Conservation (phyloP, 1,284 basidiomycete genomes). For the Trametes pubescens region DNA sequence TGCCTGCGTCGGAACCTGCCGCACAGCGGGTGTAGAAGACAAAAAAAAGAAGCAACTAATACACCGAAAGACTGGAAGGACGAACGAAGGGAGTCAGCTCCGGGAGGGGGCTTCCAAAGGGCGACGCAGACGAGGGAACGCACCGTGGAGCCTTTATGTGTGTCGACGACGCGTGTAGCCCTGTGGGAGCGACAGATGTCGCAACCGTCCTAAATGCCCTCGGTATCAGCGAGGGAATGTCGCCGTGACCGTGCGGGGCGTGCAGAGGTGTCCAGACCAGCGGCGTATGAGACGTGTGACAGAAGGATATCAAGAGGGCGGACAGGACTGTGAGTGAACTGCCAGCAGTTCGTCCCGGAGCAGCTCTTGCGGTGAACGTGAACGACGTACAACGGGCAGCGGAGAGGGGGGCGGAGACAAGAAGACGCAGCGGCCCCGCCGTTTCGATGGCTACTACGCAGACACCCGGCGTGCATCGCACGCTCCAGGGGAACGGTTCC, state of each 20-base stretch:
- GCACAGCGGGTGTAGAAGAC: too few relatives aligned
- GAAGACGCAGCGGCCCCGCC: not conserved
- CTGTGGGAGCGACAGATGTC: slow-evolving; percentile 30
- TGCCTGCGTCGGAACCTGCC: slow-evolving; percentile 85
- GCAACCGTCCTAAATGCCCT: slow-evolving; percentile 23
- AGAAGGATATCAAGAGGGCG: slow-evolving; percentile 24
- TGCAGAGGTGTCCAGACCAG: slow-evolving; percentile 9
- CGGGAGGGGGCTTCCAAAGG: slow-evolving; percentile 1
- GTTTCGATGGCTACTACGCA: slow-evolving; percentile 32
- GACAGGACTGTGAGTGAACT: slow-evolving; percentile 34
- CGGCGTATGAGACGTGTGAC: slow-evolving; percentile 19
- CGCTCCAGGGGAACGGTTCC: not conserved
- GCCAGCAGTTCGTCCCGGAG: slow-evolving; percentile 35
- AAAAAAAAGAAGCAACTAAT: not conserved
- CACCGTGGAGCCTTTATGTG: slow-evolving; percentile 19
- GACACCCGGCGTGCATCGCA: not conserved
- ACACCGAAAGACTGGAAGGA: not conserved
- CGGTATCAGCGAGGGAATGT: slow-evolving; percentile 16
- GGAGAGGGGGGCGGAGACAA: slow-evolving; percentile 1
- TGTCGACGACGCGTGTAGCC: not conserved
- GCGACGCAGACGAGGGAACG: slow-evolving; percentile 1
- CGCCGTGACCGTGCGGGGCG: slow-evolving; percentile 2
- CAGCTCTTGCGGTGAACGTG: slow-evolving; percentile 21
- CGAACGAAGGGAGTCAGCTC: slow-evolving; percentile 5
- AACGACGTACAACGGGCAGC: slow-evolving; percentile 9